phyloP scores from a whole-genome alignment of 2,329 filamentous ascomycete species.

The Mycocentrospora acerina region DNA sequence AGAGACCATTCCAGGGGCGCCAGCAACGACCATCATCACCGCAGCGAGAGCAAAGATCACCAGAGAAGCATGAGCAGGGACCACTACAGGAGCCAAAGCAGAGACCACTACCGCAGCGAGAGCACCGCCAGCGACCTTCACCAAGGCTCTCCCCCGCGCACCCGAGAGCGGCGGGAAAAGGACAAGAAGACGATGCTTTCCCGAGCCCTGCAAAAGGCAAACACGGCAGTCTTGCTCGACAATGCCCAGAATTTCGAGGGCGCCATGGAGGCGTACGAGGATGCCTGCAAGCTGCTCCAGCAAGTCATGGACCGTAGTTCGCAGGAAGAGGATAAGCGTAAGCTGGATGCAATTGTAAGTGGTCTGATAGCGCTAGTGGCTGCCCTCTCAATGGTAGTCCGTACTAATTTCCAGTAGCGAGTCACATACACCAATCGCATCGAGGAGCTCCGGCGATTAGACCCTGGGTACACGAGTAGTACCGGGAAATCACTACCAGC shows the following conservation, averaged over 20 bases:
- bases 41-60: conserved; percentile 18
- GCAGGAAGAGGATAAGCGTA: conserved; percentile 82
- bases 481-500: conserved; percentile 75
- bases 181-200: conserved; percentile 92
- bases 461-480: conserved; percentile 53
- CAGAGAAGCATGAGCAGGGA: conserved; percentile 16
- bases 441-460: conserved; percentile 76
- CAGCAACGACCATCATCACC: conserved; percentile 20
- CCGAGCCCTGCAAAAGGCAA: conserved; percentile 91
- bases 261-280: conserved; percentile 84
- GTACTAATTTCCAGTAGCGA: conserved; percentile 56
- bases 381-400: neutral
- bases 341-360: conserved; percentile 90
- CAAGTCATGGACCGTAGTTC: conserved; percentile 84
- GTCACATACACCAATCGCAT: conserved; percentile 90
- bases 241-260: conserved; percentile 95
- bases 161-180: conserved; percentile 48
- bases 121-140: conserved; percentile 37
- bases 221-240: conserved; percentile 91
- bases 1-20: conserved; percentile 13
- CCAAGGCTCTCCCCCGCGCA: conserved; percentile 39
- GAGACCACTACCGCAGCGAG: conserved; percentile 27
- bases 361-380: neutral
- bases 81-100: conserved; percentile 28
- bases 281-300: conserved; percentile 85